Evolutionary conservation across 495 filamentous ascomycete genomes (phyloP).

Genomic region (Articulospora tetracladia): DNA sequence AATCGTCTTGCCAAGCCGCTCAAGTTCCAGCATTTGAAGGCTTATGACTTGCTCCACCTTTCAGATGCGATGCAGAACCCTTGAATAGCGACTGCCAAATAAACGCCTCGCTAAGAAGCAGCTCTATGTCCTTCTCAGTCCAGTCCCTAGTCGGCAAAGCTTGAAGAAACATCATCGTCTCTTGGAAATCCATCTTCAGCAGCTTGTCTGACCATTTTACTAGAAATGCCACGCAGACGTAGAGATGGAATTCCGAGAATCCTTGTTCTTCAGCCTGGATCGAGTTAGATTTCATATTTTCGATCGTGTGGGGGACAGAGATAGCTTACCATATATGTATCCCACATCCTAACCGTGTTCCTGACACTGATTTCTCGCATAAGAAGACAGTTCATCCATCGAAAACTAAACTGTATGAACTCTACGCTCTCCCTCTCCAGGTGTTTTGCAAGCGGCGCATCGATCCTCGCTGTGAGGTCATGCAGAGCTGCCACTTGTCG

Average conservation of each 20-base stretch:
- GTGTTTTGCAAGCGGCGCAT: constrained; percentile 78
- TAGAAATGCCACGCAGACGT: constrained; percentile 97
- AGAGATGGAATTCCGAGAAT: constrained; percentile 96
- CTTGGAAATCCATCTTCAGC: constrained; percentile 96
- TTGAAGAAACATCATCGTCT: constrained; percentile 99
- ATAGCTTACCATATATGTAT: constrained; percentile 87
- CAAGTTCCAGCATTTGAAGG: constrained; percentile 18
- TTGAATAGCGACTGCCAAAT: constrained; percentile 95
- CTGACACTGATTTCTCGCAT: constrained; percentile 96
- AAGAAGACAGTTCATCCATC: constrained; percentile 99
- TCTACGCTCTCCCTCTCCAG: constrained; percentile 87
- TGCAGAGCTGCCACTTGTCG: constrained; percentile 84
- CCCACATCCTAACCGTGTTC: constrained; percentile 98
- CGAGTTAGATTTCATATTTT: background rate
- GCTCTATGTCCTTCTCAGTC: constrained; percentile 97
- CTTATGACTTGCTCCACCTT: constrained; percentile 31
- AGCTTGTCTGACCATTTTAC: constrained; percentile 97
- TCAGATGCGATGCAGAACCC: constrained; percentile 80
- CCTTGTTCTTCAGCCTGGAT: constrained; percentile 91
- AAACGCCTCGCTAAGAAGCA: constrained; percentile 90
- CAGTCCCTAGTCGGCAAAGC: constrained; percentile 89
- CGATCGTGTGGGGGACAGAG: background rate
- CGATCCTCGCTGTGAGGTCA: constrained; percentile 87
- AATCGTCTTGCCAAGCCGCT: constrained; percentile 32
- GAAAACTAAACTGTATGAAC: constrained; percentile 98